phyloP scores from a whole-genome alignment of 139 green algal genomes.

The Coelastrella sp. region DNA sequence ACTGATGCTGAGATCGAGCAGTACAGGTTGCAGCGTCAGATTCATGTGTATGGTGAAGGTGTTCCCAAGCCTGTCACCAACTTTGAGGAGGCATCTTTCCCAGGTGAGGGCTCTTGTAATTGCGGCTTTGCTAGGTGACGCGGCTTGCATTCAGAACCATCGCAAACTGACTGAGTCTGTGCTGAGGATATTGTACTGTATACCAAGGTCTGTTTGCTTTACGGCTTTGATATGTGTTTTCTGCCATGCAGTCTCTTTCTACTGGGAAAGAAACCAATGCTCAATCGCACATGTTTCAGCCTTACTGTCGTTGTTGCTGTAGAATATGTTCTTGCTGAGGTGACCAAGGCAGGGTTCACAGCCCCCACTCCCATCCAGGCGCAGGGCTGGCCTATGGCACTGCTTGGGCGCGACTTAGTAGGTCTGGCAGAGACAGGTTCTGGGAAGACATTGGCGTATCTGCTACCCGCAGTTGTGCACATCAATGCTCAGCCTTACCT shows the following conservation, averaged over 20 bases:
- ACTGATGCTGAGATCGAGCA: slow-evolving; percentile 74
- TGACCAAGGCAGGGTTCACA: slow-evolving; percentile 84
- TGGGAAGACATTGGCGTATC: slow-evolving; percentile 93
- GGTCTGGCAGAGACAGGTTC: slow-evolving; percentile 92
- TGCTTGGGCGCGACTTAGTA: slow-evolving; percentile 89
- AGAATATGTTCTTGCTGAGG: slow-evolving; percentile 92
- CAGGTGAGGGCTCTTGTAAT: slow-evolving; percentile 55
- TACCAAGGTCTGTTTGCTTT: too few relatives aligned
- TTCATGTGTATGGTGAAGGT: slow-evolving; percentile 79
- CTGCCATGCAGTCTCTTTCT: too few relatives aligned
- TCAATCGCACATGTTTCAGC: too few relatives aligned
- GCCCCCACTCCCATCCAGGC: slow-evolving; percentile 92
- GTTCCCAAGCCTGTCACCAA: slow-evolving; percentile 80
- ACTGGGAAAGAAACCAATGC: too few relatives aligned
- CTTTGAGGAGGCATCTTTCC: slow-evolving; percentile 90
- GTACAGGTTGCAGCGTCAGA: slow-evolving; percentile 78
- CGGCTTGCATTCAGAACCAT: too few relatives aligned
- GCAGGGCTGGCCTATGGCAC: slow-evolving; percentile 91
- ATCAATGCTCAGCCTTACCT: slow-evolving; percentile 90
- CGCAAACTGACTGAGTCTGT: too few relatives aligned
- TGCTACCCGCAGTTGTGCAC: slow-evolving; percentile 92
- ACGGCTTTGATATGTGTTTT: too few relatives aligned
- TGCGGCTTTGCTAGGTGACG: too few relatives aligned
- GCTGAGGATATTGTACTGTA: too few relatives aligned
- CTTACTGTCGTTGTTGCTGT: too few relatives aligned